Base-by-base conservation (phyloP, 306 rosid genomes). In the Quercus gilva region DNA sequence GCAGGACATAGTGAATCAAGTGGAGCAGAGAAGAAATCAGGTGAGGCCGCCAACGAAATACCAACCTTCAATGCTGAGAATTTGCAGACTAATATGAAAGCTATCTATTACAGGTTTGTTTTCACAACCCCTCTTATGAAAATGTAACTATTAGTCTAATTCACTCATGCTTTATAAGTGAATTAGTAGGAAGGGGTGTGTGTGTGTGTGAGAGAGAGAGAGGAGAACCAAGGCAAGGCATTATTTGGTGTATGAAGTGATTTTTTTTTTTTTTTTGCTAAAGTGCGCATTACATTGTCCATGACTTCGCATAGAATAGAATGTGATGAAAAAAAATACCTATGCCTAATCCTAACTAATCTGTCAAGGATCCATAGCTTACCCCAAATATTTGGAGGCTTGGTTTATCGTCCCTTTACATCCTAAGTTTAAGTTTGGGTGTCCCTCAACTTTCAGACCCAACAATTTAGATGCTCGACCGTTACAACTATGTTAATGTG, bases 51-150 rank as follows among this genome's bases (percentile, higher is more conserved):
- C 64, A 83, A 85, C 81, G 97, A 88, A 63, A 55, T 91, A 60
- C 88, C 91, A 49, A 89, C 90, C 77, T 91, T 91, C 76, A 93
- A 90, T 86, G 89, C 92, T 29, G 99, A 95, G 87, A 92, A 90
- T 86, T 77, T 95, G 94, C 99, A 93, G 80, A 90, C 87, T 88
- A 93, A 95, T 88, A 82, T 93, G 90, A 95, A 93, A 72, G 71
- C 81, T 26, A 88, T 95, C 77, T 89, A 90, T 83, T 91, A 95
- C 94, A 95, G 98, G 99, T 95, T 83, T 83, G 91, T 77, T 80
- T 74, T 82, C 33, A 73, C 74, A 68, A 33, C 51, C 53, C 53
- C 72, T 35, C 33, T 55, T 28, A 14, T 63, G 43, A 14, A 18
- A 61, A 56, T 58, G 1, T 53, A 25, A 17, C 72, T 13, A 41